Conservation (phyloP, 1,284 basidiomycete species). For the Fomitopsis pinicola region DNA sequence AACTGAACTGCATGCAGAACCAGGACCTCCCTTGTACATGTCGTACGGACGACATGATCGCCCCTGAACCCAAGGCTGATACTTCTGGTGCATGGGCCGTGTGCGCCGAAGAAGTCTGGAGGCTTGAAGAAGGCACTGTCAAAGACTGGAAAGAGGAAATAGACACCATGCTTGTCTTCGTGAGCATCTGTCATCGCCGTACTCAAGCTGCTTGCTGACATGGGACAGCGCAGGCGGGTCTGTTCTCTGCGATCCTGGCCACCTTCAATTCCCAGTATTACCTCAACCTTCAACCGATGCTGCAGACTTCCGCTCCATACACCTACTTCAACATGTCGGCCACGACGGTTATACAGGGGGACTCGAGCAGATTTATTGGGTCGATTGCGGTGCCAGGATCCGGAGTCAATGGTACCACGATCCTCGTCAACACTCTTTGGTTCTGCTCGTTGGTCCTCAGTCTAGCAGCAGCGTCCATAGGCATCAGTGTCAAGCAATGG, state of each 20-base stretch:
- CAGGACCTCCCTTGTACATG: no score
- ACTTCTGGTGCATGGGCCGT: neutral
- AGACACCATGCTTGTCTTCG: neutral
- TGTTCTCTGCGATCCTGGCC: conserved; percentile 15
- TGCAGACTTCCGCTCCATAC: neutral
- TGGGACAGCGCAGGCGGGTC: conserved; percentile 2
- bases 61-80: neutral
- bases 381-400: neutral
- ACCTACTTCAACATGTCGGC: neutral
- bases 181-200: neutral
- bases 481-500: conserved; percentile 18
- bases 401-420: neutral
- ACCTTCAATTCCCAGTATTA: conserved; percentile 12
- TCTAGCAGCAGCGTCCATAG: conserved; percentile 13
- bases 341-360: neutral
- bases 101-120: conserved; percentile 3
- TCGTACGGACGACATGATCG: neutral
- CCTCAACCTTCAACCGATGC: neutral
- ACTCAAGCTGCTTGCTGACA: neutral
- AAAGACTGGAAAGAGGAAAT: conserved; percentile 3
- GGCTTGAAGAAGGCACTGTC: neutral
- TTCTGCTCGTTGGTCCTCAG: conserved; percentile 13
- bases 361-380: neutral
- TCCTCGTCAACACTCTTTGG: conserved; percentile 12
- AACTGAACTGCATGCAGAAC: no score